Percentiles rank a stretch among this genome's conserved stretches.
These are phyloP conservation scores for Clavulina sp. DNA, from an alignment of 768 basidiomycete species.

Conservation along the genomic window DNA sequence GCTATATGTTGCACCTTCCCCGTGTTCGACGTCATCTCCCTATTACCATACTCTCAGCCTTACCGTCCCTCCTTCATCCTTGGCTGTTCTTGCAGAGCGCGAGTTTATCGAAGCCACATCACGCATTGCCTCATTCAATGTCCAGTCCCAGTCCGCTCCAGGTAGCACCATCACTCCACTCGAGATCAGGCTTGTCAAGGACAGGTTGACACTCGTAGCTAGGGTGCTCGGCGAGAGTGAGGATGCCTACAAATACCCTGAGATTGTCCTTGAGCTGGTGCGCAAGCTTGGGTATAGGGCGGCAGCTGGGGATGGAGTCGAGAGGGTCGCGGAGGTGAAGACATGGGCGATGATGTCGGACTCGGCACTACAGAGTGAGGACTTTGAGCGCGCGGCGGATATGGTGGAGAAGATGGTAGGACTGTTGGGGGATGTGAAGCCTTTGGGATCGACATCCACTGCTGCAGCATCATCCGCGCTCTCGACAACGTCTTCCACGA, in stretches of 20 bases:
- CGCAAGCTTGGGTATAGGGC: constrained; percentile 80
- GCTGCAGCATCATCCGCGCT: background rate
- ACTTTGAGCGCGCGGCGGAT: constrained; percentile 58
- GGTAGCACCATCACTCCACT: constrained; percentile 73
- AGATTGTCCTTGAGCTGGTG: constrained; percentile 80
- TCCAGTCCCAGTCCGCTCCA: constrained; percentile 51
- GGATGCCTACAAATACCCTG: constrained; percentile 81
- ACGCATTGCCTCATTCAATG: constrained; percentile 80
- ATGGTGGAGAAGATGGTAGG: constrained; percentile 36
- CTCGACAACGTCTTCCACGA: constrained; percentile 4
- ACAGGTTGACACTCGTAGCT: constrained; percentile 74
- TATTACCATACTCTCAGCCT: constrained; percentile 35
- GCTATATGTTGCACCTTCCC: background rate
- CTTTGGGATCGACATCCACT: background rate
- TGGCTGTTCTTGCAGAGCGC: constrained; percentile 46
- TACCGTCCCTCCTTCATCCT: constrained; percentile 49
- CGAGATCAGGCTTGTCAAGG: constrained; percentile 82
- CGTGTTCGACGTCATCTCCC: constrained; percentile 4
- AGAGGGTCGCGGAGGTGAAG: constrained; percentile 68
- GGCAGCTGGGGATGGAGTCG: constrained; percentile 40
- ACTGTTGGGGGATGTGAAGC: constrained; percentile 3
- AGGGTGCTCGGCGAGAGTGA: constrained; percentile 67
- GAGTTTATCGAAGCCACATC: constrained; percentile 98
- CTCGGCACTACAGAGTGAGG: constrained; percentile 66
- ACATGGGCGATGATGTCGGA: constrained; percentile 81